Percentiles rank a stretch among this genome's conserved stretches.
These are phyloP conservation scores for Lavandula angustifolia DNA, from an alignment of 257 asterid genomes.

Conservation along the genomic window DNA sequence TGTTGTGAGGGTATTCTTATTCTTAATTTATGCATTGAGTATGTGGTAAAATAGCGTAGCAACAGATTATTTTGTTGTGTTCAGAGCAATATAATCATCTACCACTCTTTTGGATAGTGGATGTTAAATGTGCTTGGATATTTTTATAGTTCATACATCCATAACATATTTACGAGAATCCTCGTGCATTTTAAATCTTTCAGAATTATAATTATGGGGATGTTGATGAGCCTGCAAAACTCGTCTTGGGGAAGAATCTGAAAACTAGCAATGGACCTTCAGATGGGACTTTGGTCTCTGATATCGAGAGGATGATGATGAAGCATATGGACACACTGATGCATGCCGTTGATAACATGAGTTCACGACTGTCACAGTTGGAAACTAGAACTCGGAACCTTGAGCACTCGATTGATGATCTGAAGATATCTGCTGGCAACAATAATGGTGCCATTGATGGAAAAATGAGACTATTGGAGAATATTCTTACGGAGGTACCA, in stretches of 20 bases:
- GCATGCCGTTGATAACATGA: conserved; percentile 71
- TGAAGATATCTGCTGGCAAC: conserved; percentile 70
- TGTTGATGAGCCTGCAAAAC: conserved; percentile 63
- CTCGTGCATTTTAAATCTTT: conserved; percentile 6
- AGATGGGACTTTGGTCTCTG: conserved; percentile 57
- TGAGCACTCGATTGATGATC: conserved; percentile 80
- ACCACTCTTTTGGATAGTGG: not conserved
- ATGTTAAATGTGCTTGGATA: no score
- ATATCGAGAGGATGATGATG: conserved; percentile 79
- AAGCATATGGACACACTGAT: conserved; percentile 73
- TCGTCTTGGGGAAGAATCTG: conserved; percentile 57
- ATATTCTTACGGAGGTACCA: conserved; percentile 77
- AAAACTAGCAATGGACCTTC: conserved; percentile 43
- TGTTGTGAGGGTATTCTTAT: not conserved
- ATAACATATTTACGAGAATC: not conserved
- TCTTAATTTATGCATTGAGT: not conserved
- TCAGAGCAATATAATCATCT: not conserved
- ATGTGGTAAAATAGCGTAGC: not conserved
- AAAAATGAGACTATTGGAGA: conserved; percentile 73
- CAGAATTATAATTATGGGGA: conserved; percentile 68
- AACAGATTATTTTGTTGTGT: not conserved
- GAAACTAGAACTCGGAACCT: conserved; percentile 75
- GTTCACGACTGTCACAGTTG: conserved; percentile 85
- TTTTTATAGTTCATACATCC: not conserved
- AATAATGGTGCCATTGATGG: conserved; percentile 75